phyloP scores from a whole-genome alignment of 371 early-diverging fungal genomes.

The Circinella minor region DNA sequence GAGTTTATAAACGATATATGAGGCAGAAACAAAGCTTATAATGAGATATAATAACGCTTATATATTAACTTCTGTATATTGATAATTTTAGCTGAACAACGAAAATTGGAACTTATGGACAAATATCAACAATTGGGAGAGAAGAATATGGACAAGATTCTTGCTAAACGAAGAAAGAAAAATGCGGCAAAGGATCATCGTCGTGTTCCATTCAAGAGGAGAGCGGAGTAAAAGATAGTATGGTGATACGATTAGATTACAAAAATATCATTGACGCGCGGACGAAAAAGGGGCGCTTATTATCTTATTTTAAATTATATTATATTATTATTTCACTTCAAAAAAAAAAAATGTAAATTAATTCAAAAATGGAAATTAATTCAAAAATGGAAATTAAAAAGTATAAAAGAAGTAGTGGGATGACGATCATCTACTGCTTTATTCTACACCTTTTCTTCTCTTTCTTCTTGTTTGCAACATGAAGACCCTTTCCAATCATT shows the following conservation, averaged over 20 bases:
- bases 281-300: background rate
- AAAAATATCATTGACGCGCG: slow-evolving; percentile 9
- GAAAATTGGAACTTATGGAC: slow-evolving; percentile 79
- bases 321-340: background rate
- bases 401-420: background rate
- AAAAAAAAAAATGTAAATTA: slow-evolving; percentile 10
- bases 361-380: background rate
- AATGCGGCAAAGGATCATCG: slow-evolving; percentile 81
- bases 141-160: slow-evolving; percentile 75
- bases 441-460: slow-evolving; percentile 2
- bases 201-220: slow-evolving; percentile 50
- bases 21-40: background rate
- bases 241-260: background rate
- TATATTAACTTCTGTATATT: background rate
- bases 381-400: background rate
- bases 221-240: slow-evolving; percentile 25
- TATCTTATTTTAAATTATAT: background rate
- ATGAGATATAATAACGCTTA: no score
- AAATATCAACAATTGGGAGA: slow-evolving; percentile 72
- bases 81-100: slow-evolving; percentile 69
- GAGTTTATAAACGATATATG: background rate
- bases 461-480: slow-evolving; percentile 5
- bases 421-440: background rate
- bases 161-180: slow-evolving; percentile 89
- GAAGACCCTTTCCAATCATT: slow-evolving; percentile 20